phyloP scores from a whole-genome alignment of 495 filamentous ascomycete species.

The Chlorociboria aeruginascens region DNA sequence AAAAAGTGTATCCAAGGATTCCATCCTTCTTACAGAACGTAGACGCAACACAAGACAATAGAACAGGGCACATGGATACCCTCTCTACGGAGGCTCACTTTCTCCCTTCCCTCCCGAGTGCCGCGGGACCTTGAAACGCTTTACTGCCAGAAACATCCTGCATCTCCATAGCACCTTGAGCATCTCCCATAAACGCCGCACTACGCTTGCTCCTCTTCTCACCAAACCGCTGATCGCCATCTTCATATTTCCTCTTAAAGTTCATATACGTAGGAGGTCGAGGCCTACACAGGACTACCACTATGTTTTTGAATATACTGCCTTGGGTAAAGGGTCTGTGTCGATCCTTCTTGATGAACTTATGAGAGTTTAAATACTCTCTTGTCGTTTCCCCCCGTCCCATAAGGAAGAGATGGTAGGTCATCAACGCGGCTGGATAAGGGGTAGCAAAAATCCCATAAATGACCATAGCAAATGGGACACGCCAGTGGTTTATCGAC shows the following conservation, averaged over 20 bases:
- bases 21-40: background rate
- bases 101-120: slow-evolving; percentile 1
- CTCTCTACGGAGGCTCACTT: background rate
- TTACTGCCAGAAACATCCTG: slow-evolving; percentile 27
- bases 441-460: slow-evolving; percentile 62
- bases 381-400: slow-evolving; percentile 86
- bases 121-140: slow-evolving; percentile 17
- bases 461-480: slow-evolving; percentile 83
- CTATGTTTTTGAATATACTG: slow-evolving; percentile 65
- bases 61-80: background rate
- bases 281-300: slow-evolving; percentile 68
- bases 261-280: slow-evolving; percentile 81
- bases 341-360: slow-evolving; percentile 81
- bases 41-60: slow-evolving; percentile 2
- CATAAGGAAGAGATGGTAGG: slow-evolving; percentile 84
- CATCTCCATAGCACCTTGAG: slow-evolving; percentile 48
- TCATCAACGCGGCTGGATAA: slow-evolving; percentile 74
- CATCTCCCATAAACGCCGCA: slow-evolving; percentile 26
- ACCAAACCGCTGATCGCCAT: slow-evolving; percentile 80
- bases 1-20: slow-evolving; percentile 3
- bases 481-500: slow-evolving; percentile 53
- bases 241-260: slow-evolving; percentile 65
- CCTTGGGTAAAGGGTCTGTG: slow-evolving; percentile 84
- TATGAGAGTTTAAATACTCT: slow-evolving; percentile 91
- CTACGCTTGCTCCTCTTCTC: slow-evolving; percentile 40